Percentiles rank a stretch among this genome's conserved stretches.
phyloP scores from a whole-genome alignment of 2,329 filamentous ascomycete genomes.

The Fusarium newnesense region DNA sequence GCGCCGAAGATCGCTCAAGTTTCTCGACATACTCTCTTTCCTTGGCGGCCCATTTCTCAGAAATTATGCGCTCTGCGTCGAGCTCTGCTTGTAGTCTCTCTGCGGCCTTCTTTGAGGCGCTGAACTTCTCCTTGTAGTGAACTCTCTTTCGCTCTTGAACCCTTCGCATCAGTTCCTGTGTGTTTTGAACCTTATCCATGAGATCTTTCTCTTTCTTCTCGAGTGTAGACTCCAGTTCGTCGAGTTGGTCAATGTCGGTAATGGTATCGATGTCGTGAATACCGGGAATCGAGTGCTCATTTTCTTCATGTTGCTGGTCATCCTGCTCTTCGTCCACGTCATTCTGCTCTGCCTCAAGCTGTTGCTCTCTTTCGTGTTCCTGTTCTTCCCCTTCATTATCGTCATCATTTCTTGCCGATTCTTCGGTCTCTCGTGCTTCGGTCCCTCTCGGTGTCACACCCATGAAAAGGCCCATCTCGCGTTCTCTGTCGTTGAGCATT shows the following conservation, averaged over 20 bases:
- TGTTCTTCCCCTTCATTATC: neutral
- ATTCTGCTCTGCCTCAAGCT: no score
- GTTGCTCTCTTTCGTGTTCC: no score
- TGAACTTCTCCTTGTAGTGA: neutral
- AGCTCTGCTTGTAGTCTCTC: neutral
- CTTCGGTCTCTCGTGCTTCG: neutral
- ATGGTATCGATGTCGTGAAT: no score
- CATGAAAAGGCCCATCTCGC: neutral
- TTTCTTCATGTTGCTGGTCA: no score
- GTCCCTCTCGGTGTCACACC: neutral
- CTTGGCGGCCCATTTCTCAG: neutral
- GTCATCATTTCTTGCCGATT: neutral
- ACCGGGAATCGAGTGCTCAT: no score
- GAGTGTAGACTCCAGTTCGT: neutral
- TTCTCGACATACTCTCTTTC: neutral
- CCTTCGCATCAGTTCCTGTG: neutral
- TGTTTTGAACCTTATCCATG: neutral
- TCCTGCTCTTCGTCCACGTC: neutral
- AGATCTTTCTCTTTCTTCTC: neutral
- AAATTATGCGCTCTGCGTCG: accelerated
- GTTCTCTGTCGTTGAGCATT: neutral
- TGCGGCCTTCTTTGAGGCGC: neutral
- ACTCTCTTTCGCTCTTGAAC: neutral
- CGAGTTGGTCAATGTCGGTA: neutral
- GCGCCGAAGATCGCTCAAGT: neutral